Evolutionary conservation across 1,139 yeast genomes (phyloP), one percentile per base, ranked within the genome.

Genomic region (Nadsonia starkeyi-henricii): DNA sequence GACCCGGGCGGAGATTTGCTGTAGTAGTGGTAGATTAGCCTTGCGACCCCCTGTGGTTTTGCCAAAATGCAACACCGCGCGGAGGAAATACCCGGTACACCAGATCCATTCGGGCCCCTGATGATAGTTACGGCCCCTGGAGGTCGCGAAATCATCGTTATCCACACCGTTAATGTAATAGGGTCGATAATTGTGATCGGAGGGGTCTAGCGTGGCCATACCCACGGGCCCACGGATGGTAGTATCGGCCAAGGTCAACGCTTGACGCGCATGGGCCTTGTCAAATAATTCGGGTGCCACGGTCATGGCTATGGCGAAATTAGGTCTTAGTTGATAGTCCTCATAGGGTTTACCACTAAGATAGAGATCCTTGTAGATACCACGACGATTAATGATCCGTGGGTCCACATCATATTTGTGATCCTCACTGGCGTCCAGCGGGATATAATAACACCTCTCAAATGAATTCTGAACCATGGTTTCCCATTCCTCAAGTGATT

Each of bases 91-190:
- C 1, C 98, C 98, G 41, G 74, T 73, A 53, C 81, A 78, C 96
- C 97, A 91, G 20, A 85, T 81, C 98, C 98, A 91, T 63, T 91
- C 98, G 1, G 98, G 98, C 1, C 98, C 98, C 66, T 91, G 97
- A 64, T 91, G 98, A 64, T 91, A 91, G 66, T 91, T 91, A 59
- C 97, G 75, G 19, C 98, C 98, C 66, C 88, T 88, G 4, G 97
- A 74, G 0, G 97, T 88, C 1, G 94, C 88, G 71, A 88, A 91
- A 63, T 91, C 96, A 8, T 74, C 77, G 48, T 77, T 78, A 59
- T 91, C 97, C 45, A 77, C 81, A 47, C 89, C 69, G 62, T 91
- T 91, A 58, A 71, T 70, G 65, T 91, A 91, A 67, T 85, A 77
- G 1, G 98, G 98, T 52, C 93, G 75, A 65, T 91, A 91, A 65